A percentile compares a stretch with the other conserved stretches of the same genome.
These are phyloP conservation scores for Ceratocystis eucalypticola DNA, from an alignment of 2,329 filamentous ascomycete species.

Conservation along the genomic window DNA sequence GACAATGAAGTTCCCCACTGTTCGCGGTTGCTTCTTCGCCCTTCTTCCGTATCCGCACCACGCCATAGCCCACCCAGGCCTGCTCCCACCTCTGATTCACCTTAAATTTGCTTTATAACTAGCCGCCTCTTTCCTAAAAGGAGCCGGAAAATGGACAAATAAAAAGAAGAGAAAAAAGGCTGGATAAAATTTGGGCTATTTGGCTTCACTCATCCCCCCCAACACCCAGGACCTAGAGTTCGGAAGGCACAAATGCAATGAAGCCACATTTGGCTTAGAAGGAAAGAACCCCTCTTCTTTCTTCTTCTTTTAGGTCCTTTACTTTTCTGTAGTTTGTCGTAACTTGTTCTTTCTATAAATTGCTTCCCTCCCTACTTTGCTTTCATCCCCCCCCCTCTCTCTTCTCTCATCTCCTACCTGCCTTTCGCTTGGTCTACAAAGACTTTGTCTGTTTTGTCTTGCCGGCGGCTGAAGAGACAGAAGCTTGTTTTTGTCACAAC, in stretches of 20 bases:
- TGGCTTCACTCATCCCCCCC: background rate
- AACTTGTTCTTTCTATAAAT: background rate
- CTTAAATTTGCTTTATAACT: background rate
- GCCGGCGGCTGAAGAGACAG: background rate
- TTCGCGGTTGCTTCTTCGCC: background rate
- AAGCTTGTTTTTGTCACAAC: background rate
- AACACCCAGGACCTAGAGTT: background rate
- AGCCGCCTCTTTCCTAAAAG: background rate
- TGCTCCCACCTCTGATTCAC: background rate
- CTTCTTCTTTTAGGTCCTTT: conserved; percentile 1
- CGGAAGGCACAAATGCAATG: background rate
- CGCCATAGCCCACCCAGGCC: background rate
- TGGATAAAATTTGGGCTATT: background rate
- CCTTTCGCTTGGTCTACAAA: background rate
- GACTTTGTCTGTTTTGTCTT: background rate
- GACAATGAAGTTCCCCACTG: no score
- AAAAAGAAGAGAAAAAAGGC: background rate
- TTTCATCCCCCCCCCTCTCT: background rate
- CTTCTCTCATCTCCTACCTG: conserved; percentile 3
- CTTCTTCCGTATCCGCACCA: background rate
- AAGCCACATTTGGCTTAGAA: background rate
- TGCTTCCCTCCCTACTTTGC: background rate
- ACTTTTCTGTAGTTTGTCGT: background rate
- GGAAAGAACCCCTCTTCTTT: conserved; percentile 1
- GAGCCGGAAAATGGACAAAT: background rate